Evolutionary conservation across 495 filamentous ascomycete species (phyloP).

Genomic region (Penicillium desertorum): DNA sequence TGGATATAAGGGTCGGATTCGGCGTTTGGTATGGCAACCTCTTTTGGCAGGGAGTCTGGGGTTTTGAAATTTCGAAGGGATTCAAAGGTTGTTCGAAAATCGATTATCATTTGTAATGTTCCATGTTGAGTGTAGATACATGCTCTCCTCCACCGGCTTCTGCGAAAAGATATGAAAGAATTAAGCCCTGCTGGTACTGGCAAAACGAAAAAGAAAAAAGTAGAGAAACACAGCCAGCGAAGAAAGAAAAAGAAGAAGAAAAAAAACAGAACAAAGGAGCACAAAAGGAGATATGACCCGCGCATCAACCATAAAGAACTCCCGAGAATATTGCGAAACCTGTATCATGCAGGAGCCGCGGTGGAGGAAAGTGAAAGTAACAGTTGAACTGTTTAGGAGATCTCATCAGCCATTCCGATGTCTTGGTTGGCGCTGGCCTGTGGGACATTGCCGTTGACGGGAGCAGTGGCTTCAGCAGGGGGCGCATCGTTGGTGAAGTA

Average conservation of each 20-base stretch:
- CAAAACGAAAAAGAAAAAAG: slow-evolving; percentile 14
- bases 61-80: not conserved
- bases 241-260: slow-evolving; percentile 14
- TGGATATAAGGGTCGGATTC: slow-evolving; percentile 10
- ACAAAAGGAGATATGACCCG: slow-evolving; percentile 31
- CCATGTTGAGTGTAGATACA: slow-evolving; percentile 29
- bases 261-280: not conserved
- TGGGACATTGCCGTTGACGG: slow-evolving; percentile 42
- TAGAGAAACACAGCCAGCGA: slow-evolving; percentile 14
- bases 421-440: slow-evolving; percentile 43
- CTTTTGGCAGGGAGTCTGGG: slow-evolving; percentile 19
- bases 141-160: slow-evolving; percentile 20
- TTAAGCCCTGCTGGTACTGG: slow-evolving; percentile 19
- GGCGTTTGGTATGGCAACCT: slow-evolving; percentile 15
- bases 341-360: slow-evolving; percentile 5
- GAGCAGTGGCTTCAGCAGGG: slow-evolving; percentile 42
- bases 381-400: slow-evolving; percentile 38
- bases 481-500: slow-evolving; percentile 62
- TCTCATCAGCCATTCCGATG: slow-evolving; percentile 52
- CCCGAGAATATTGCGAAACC: slow-evolving; percentile 12
- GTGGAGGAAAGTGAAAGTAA: slow-evolving; percentile 7
- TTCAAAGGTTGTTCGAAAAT: not conserved
- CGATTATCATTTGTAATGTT: slow-evolving; percentile 14
- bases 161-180: slow-evolving; percentile 18
- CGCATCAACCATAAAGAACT: slow-evolving; percentile 31